Base-by-base conservation (phyloP, 306 rosid genomes). In the Cucurbita argyrosperma region DNA sequence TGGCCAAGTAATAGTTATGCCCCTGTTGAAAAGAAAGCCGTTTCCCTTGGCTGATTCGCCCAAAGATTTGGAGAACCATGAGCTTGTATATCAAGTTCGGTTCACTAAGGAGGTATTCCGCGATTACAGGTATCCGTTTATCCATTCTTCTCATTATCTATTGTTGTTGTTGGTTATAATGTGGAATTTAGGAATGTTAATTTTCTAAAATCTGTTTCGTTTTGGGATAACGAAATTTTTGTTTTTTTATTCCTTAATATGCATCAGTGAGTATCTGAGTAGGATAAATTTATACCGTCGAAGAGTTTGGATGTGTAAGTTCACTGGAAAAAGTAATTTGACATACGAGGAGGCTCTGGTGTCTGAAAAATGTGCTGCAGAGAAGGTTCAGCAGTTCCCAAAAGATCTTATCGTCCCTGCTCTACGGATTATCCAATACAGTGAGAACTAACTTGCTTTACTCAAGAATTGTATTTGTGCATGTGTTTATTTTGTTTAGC, bases 281-380 rank as follows among this genome's bases (percentile, higher is more conserved):
- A 82, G 81, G 76, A 80, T 89, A 75, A 90, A 91, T 81, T 71
- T 87, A 37, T 94, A 94, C 77, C 91, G 97, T 54, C 92, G 77
- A 81, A 89, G 99, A 83, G 58, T 89, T 76, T 94, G 99, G 99
- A 82, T 70, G 77, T 94, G 97, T 68, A 91, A 91, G 80, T 85
- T 85, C 77, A 86, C 95, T 45, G 92, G 97, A 80, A 94, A 91
- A 82, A 84, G 82, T 63, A 89, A 78, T 70, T 80, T 94, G 90
- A 94, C 99, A 14, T 94, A 84, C 76, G 99, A 94, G 78, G 99
- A 94, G 86, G 99, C 99, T 76, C 65, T 89, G 80, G 91, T 94
- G 65, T 89, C 96, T 42, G 97, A 94, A 85, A 84, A 88, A 68
- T 84, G 72, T 63, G 96, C 92, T 61, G 79, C 87, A 5, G 99